phyloP scores from a whole-genome alignment of 1,139 yeast species.

The Saccharomyces hybrid region DNA sequence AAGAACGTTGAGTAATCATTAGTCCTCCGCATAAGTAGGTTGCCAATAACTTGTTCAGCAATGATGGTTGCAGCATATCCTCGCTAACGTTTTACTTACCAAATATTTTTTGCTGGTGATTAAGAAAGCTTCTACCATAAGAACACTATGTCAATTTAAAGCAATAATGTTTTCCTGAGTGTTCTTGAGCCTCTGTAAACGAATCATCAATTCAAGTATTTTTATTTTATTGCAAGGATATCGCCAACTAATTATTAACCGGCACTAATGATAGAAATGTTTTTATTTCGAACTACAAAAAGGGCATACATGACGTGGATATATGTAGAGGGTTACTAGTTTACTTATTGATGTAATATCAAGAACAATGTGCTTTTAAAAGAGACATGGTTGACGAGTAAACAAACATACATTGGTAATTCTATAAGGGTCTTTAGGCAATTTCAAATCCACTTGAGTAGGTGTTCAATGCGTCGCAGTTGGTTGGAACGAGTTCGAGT shows the following conservation, averaged over 20 bases:
- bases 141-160: no score
- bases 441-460: background rate
- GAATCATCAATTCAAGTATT: background rate
- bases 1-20: background rate
- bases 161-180: no score
- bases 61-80: background rate
- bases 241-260: no score
- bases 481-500: background rate
- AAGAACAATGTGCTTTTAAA: background rate
- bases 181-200: no score
- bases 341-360: background rate
- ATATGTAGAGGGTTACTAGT: background rate
- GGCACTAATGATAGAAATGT: background rate
- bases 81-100: background rate
- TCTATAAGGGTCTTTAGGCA: background rate
- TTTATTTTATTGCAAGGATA: background rate
- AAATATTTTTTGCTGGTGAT: background rate
- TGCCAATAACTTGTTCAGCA: background rate
- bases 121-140: background rate
- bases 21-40: background rate
- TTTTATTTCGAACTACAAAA: background rate
- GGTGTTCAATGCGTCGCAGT: background rate
- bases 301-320: background rate
- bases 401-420: background rate
- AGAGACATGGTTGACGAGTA: background rate